Percentiles rank a stretch among this genome's conserved stretches.
Conservation (phyloP, 1,284 basidiomycete genomes). For the Laetiporus sulphureus region DNA sequence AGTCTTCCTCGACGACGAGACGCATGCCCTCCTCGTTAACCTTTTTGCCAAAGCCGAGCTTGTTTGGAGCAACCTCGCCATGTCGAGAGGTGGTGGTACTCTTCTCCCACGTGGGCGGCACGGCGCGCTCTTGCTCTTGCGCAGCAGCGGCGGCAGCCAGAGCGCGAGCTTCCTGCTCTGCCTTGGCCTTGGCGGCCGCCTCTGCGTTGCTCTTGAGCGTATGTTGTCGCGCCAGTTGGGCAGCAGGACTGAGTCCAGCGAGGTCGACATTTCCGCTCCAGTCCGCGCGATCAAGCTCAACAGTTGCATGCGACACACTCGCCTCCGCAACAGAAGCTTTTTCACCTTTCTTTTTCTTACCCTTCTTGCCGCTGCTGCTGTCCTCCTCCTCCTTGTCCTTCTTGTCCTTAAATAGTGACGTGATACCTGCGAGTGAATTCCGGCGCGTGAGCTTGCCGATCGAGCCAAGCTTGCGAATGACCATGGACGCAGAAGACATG, state of each 20-base stretch:
- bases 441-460: constrained; percentile 89
- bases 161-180: constrained; percentile 38
- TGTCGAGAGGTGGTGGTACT: constrained; percentile 64
- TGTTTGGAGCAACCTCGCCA: constrained; percentile 35
- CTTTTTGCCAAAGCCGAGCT: constrained; percentile 30
- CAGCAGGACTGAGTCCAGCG: constrained; percentile 86
- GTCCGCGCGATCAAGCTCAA: constrained; percentile 72
- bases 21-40: constrained; percentile 66
- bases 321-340: constrained; percentile 70
- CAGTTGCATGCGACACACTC: constrained; percentile 78
- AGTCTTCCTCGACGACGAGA: constrained; percentile 63
- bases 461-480: constrained; percentile 95
- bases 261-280: constrained; percentile 42
- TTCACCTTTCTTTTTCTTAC: constrained; percentile 42
- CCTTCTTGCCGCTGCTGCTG: constrained; percentile 36
- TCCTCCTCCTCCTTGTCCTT: constrained; percentile 59
- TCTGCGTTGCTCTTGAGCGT: constrained; percentile 81
- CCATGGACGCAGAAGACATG: constrained; percentile 91
- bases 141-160: constrained; percentile 33
- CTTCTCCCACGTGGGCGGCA: constrained; percentile 73
- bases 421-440: constrained; percentile 88
- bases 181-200: constrained; percentile 67
- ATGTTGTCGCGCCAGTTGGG: constrained; percentile 86
- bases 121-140: constrained; percentile 28
- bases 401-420: constrained; percentile 93